Evolutionary conservation across 805 yeast genomes (phyloP), one percentile per base, ranked within the genome.

Genomic region (Priceomyces castillae): DNA sequence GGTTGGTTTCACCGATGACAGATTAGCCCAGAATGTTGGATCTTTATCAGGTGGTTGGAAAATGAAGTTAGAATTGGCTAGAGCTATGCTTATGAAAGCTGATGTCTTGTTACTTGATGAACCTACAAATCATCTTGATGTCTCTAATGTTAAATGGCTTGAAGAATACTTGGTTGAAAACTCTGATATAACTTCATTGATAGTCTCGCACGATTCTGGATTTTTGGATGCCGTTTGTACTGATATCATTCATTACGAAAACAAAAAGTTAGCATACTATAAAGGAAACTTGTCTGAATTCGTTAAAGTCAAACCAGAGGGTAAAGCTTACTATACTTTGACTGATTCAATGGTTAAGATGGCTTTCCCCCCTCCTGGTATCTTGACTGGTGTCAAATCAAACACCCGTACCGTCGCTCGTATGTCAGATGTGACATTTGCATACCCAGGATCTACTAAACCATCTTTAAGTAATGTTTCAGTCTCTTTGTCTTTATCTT

Each of bases 11-110:
- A 84, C 94, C 53, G 94, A 85, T 44, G 92, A 84, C 61, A 82
- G 97, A 73, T 80, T 95, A 64, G 78, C 79, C 23, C 97, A 90
- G 70, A 79, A 87, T 37, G 97, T 94, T 45, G 97, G 97, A 31
- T 87, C 97, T 1, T 74, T 92, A 46, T 88, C 97, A 35, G 99
- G 99, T 68, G 99, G 99, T 67, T 92, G 99, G 99, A 94, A 94
- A 71, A 92, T 92, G 99, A 92, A 92, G 72, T 78, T 92, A 54
- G 98, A 90, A 70, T 76, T 92, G 59, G 99, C 98, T n/a, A 84
- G 97, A 73, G 99, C 98, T 30, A 90, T 92, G 97, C 75, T 92
- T 55, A 87, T 90, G 89, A 89, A 84, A 67, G 99, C 98, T 28
- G 99, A 92, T 69, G 90, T 92, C 43, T 77, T 92, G 58, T 75